A percentile compares a stretch with the other conserved stretches of the same genome.
Conservation (phyloP, 352 stramenopile genomes). For the Phytophthora pluvialis region DNA sequence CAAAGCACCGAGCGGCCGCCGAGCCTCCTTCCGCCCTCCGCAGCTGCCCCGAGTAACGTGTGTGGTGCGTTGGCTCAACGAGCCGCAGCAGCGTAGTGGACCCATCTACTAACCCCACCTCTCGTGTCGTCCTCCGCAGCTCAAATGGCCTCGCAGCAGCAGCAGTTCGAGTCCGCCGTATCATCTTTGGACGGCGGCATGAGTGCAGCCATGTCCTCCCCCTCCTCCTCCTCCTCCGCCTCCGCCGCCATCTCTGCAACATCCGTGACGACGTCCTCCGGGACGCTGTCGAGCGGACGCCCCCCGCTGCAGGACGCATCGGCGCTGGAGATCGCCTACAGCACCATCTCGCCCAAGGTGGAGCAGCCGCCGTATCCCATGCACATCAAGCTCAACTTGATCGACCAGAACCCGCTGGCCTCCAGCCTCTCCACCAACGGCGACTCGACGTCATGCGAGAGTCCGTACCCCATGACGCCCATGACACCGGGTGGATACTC, state of each 20-base stretch:
- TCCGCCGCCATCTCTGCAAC: slow-evolving; percentile 3
- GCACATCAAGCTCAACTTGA: slow-evolving; percentile 88
- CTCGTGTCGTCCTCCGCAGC: slow-evolving; percentile 8
- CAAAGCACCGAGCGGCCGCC: slow-evolving; percentile 29
- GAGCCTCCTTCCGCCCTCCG: slow-evolving; percentile 33
- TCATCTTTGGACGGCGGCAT: slow-evolving; percentile 9
- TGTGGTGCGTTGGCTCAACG: background rate
- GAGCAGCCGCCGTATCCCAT: slow-evolving; percentile 59
- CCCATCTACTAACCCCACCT: slow-evolving; percentile 19
- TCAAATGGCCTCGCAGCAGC: slow-evolving; percentile 35
- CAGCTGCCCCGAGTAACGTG: slow-evolving; percentile 27
- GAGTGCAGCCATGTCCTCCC: slow-evolving; percentile 10
- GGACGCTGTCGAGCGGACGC: slow-evolving; percentile 17
- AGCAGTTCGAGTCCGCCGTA: slow-evolving; percentile 26
- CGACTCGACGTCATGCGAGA: slow-evolving; percentile 73
- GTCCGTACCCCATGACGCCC: slow-evolving; percentile 68
- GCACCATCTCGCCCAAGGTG: slow-evolving; percentile 80
- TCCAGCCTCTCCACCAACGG: slow-evolving; percentile 56
- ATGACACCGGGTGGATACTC: slow-evolving; percentile 59
- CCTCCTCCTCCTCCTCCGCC: slow-evolving; percentile 7
- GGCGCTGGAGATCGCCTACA: slow-evolving; percentile 81
- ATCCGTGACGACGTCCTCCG: slow-evolving; percentile 10
- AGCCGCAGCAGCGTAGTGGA: background rate
- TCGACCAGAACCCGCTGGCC: slow-evolving; percentile 69
- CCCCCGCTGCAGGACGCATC: slow-evolving; percentile 38